A percentile compares a stretch with the other conserved stretches of the same genome.
phyloP scores from a whole-genome alignment of 305 asterid genomes.

The Fraxinus greggii region DNA sequence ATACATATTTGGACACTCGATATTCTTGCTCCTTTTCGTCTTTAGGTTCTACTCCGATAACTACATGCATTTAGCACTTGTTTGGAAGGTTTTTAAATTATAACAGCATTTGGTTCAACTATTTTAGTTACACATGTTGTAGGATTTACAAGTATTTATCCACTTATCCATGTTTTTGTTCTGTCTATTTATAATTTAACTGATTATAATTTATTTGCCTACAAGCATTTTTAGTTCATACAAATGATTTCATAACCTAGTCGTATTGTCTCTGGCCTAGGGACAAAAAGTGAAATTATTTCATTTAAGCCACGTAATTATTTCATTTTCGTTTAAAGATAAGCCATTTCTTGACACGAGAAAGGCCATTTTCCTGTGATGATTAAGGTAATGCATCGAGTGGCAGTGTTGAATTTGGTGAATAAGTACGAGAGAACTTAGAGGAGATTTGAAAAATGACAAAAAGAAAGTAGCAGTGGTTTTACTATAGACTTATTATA shows the following conservation, averaged over 20 bases:
- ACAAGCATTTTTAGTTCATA: neutral
- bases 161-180: neutral
- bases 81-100: neutral
- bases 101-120: neutral
- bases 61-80: neutral
- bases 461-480: neutral
- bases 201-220: neutral
- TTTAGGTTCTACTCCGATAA: neutral
- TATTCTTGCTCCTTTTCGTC: neutral
- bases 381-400: neutral
- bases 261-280: neutral
- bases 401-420: neutral
- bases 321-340: neutral
- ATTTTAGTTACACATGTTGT: neutral
- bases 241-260: neutral
- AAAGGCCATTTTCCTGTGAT: neutral
- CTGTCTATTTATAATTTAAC: no score
- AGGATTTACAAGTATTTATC: neutral
- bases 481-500: neutral
- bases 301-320: neutral
- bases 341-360: neutral
- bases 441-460: neutral
- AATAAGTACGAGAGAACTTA: neutral
- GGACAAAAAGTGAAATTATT: neutral
- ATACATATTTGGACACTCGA: neutral